Conservation (phyloP, 805 yeast genomes). For the Candida coquimbonensis region DNA sequence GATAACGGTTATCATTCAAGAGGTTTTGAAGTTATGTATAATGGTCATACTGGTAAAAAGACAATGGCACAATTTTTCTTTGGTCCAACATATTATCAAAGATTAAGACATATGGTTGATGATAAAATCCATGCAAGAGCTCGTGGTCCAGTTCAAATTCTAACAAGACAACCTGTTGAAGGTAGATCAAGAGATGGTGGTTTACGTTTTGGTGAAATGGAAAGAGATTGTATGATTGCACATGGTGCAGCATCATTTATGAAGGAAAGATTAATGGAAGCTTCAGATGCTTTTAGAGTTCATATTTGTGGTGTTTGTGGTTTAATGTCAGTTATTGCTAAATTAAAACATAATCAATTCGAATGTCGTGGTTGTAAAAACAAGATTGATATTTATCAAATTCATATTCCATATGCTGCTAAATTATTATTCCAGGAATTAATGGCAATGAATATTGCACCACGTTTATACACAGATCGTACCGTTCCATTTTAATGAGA, state of each 20-base stretch:
- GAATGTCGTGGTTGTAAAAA: slow-evolving; percentile 98
- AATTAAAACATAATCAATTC: slow-evolving; percentile 93
- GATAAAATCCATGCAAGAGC: slow-evolving; percentile 99
- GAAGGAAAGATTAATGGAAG: slow-evolving; percentile 97
- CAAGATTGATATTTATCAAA: slow-evolving; percentile 96
- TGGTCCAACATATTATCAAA: slow-evolving; percentile 99
- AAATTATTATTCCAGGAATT: slow-evolving; percentile 96
- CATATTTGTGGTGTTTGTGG: slow-evolving; percentile 99
- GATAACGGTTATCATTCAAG: slow-evolving; percentile 97
- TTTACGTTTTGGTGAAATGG: slow-evolving; percentile 98
- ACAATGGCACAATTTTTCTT: slow-evolving; percentile 97
- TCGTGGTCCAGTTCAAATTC: slow-evolving; percentile 95
- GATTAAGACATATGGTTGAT: slow-evolving; percentile 98
- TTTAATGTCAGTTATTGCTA: slow-evolving; percentile 95
- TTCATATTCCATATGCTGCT: slow-evolving; percentile 97
- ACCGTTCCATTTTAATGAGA: slow-evolving; percentile 41
- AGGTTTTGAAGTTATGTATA: slow-evolving; percentile 98
- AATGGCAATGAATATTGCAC: slow-evolving; percentile 99
- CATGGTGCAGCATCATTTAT: slow-evolving; percentile 99
- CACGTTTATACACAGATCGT: slow-evolving; percentile 92
- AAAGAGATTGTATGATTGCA: slow-evolving; percentile 99
- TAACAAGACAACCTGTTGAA: slow-evolving; percentile 97
- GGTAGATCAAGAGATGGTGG: slow-evolving; percentile 99
- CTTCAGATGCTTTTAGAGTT: slow-evolving; percentile 97
- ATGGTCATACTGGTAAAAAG: slow-evolving; percentile 98